These are phyloP conservation scores for Annona cherimola DNA, from an alignment of 164 flowering plant genomes.

Conservation along the genomic window DNA sequence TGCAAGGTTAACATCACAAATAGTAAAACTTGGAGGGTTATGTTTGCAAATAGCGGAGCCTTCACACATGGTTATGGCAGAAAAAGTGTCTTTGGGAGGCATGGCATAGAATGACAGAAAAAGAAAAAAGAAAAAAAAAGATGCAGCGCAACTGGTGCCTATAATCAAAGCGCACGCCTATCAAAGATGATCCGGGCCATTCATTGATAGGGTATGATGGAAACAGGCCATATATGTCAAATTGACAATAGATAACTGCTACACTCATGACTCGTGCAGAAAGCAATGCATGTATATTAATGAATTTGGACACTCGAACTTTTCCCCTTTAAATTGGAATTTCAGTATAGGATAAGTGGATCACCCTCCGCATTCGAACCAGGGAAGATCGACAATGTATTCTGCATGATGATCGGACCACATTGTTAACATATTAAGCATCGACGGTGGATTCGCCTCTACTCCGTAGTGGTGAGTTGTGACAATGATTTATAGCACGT, in stretches of 20 bases:
- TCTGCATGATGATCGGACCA: background rate
- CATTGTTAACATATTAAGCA: background rate
- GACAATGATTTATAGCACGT: background rate
- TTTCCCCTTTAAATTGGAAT: background rate
- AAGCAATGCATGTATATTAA: background rate
- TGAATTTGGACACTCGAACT: background rate
- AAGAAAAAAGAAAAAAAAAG: too few relatives aligned
- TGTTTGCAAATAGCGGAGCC: too few relatives aligned
- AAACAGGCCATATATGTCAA: background rate
- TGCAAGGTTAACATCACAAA: too few relatives aligned
- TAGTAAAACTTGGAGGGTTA: too few relatives aligned
- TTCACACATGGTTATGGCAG: too few relatives aligned
- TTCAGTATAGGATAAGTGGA: background rate
- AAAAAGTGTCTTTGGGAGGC: too few relatives aligned
- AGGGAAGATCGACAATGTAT: background rate
- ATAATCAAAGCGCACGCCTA: background rate
- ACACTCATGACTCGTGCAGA: background rate
- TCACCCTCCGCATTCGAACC: background rate
- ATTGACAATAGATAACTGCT: background rate
- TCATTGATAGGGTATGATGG: background rate
- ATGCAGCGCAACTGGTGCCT: background rate
- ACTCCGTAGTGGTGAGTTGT: background rate
- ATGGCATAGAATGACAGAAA: too few relatives aligned
- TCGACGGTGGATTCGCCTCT: background rate
- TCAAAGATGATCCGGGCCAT: background rate